A percentile compares a stretch with the other conserved stretches of the same genome.
These are phyloP conservation scores for Phialophora tarda DNA, from an alignment of 2,329 filamentous ascomycete species.

Conservation along the genomic window DNA sequence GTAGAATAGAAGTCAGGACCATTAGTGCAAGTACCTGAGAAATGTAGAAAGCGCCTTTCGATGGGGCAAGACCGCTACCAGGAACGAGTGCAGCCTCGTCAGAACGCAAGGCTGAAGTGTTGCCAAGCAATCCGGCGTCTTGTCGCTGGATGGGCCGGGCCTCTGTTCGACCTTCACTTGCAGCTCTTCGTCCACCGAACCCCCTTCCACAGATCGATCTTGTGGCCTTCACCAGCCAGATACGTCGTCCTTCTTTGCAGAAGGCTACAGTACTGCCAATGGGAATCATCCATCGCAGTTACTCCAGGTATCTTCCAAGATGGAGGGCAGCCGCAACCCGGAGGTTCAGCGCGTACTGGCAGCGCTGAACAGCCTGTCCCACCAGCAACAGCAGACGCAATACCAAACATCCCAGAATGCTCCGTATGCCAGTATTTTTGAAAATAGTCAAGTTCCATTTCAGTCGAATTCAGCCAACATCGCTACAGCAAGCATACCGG, in stretches of 20 bases:
- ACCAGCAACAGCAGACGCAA: slow-evolving; percentile 6
- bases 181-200: neutral
- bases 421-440: neutral
- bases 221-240: neutral
- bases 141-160: neutral
- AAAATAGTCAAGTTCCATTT: neutral
- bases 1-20: slow-evolving; percentile 1
- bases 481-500: slow-evolving; percentile 17
- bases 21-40: neutral
- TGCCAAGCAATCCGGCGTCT: neutral
- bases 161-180: neutral
- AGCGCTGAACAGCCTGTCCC: slow-evolving; percentile 32
- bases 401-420: neutral
- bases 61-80: no score
- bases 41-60: neutral
- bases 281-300: neutral
- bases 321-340: slow-evolving; percentile 34
- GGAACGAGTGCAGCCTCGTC: neutral
- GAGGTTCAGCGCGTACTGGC: slow-evolving; percentile 38
- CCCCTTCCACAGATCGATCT: neutral
- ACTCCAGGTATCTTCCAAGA: neutral
- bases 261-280: neutral
- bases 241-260: neutral
- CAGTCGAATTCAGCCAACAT: neutral
- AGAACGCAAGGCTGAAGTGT: neutral